Evolutionary conservation across 768 basidiomycete genomes (phyloP).

Genomic region (Lactarius hengduanensis): DNA sequence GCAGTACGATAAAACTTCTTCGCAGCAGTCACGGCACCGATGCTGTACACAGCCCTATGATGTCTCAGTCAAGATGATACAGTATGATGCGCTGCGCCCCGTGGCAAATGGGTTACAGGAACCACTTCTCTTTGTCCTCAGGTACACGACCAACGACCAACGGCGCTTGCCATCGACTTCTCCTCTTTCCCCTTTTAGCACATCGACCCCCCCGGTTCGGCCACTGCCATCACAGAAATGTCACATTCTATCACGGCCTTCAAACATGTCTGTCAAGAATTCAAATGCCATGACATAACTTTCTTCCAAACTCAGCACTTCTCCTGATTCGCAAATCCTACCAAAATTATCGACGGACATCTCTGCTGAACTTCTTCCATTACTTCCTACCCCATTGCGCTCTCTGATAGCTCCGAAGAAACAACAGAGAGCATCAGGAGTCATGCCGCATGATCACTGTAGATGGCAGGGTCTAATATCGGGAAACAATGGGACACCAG

Average conservation of each 20-base stretch:
- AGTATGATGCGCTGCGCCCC: neutral
- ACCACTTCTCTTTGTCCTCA: neutral
- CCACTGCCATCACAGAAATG: slow-evolving; percentile 1
- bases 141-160: neutral
- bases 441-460: neutral
- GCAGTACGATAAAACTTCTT: neutral
- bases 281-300: neutral
- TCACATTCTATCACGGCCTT: neutral
- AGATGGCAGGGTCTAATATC: neutral
- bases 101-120: neutral
- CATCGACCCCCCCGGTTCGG: neutral
- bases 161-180: neutral
- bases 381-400: neutral
- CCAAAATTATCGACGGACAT: slow-evolving; percentile 1
- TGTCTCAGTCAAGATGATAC: neutral
- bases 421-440: neutral
- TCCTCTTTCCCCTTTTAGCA: neutral
- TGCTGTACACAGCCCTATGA: neutral
- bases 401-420: neutral
- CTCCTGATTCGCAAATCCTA: neutral
- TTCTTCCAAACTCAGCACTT: neutral
- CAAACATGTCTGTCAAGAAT: neutral
- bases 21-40: neutral
- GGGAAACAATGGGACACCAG: neutral
- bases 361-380: neutral